Percentiles rank a stretch among this genome's conserved stretches.
phyloP scores from a whole-genome alignment of 805 yeast genomes.

The Monosporozyma unispora region DNA sequence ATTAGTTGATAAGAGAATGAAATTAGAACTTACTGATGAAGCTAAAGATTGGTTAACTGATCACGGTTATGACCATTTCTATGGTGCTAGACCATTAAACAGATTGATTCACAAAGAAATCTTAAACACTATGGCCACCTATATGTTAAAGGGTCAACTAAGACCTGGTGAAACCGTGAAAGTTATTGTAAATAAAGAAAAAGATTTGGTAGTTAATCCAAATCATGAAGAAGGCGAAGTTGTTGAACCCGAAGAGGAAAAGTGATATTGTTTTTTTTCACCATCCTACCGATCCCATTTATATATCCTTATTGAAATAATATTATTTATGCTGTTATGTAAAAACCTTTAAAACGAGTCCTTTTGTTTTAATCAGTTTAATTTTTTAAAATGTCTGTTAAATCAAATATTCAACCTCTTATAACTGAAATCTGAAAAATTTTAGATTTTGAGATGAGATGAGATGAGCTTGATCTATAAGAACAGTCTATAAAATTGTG shows the following conservation, averaged over 20 bases:
- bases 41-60: constrained; percentile 76
- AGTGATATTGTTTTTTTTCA: constrained; percentile 1
- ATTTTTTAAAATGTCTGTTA: background rate
- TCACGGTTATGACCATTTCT: constrained; percentile 81
- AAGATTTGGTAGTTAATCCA: constrained; percentile 36
- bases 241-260: constrained; percentile 16
- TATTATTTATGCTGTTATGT: background rate
- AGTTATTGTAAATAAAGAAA: constrained; percentile 38
- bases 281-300: background rate
- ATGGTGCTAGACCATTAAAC: constrained; percentile 95
- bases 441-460: background rate
- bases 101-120: constrained; percentile 74
- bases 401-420: background rate
- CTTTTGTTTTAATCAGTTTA: background rate
- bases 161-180: constrained; percentile 46
- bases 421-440: background rate
- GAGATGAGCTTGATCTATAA: background rate
- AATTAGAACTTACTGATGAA: constrained; percentile 42
- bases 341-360: background rate
- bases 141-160: constrained; percentile 72
- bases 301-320: background rate
- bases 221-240: constrained; percentile 35
- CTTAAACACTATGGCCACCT: constrained; percentile 81
- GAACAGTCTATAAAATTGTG: no score
- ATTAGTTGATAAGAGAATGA: constrained; percentile 68